Base-by-base conservation (phyloP, 2,329 filamentous ascomycete genomes). In the Tolypocladium capitatum region DNA sequence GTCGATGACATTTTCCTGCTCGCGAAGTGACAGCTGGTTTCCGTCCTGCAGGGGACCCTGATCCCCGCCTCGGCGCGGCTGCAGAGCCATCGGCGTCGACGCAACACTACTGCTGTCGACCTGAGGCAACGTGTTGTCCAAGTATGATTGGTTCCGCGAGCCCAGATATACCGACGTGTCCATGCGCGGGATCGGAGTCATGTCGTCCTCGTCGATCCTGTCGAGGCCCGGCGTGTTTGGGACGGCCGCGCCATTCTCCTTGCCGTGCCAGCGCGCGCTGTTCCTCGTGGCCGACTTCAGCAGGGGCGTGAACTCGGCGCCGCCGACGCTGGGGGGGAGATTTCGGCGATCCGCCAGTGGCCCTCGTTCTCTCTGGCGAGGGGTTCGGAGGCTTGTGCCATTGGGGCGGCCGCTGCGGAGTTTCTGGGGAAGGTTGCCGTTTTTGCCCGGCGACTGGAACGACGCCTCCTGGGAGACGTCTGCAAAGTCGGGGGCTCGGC, bases 1-100 rank as follows among this genome's bases (percentile, higher is more conserved):
- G 68, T 96, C 87, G 56, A 98, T 91, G 55, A 92, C 85, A 56
- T 88, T 89, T 66, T 97, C 92, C 65, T 98, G 92, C 62, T 98
- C 92, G 51, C 89, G 83, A 49, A 98, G 68, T 1, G 92, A 95
- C 56, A 96, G 75, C 60, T 94, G 84, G 57, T 96, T 95, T 20
- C 89, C 89, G 56, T 92, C 84, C 52, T 90, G 83, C 34, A 94
- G 67, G 5, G 86, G 78, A 1, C 81, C 83, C 46, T 80, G 81
- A 46, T 74, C 75, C 42, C 75, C 78, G 46, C 74, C 74, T 51
- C 76, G 75, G 49, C 83, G 76, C 6, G 82, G 76, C 32, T 87
- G 69, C 49, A 83, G 73, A 2, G 81, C 81, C 58, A 94, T 70
- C 1, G 92, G 92, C 5, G 92, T 96, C 52, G 86, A 88, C 53